Base-by-base conservation (phyloP, 352 stramenopile genomes). In the Phytophthora aleatoria region DNA sequence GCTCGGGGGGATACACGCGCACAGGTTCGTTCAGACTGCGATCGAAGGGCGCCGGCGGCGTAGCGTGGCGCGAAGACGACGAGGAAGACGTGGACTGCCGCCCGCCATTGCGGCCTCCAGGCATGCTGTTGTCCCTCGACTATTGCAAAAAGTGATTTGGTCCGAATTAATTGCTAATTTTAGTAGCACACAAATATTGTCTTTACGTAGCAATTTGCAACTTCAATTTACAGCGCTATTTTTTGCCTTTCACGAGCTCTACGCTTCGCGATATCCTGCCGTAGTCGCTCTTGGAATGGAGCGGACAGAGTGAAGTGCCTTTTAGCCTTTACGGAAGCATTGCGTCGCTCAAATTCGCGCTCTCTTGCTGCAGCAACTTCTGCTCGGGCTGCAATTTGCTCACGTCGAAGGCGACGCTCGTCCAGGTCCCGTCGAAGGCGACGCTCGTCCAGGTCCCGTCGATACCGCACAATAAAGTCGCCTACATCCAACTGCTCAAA, bases 381-480 rank as follows among this genome's bases (percentile, higher is more conserved):
- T 0, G 64, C 43, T 27, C 68, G 63, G 1, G 62, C 61, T 57
- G 31, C 62, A 5, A 73, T 28, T 33, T 86, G 80, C 31, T 83
- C 66, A 8, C 66, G 68, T 9, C 77, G 77, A 1, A 76, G 36
- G 5, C 69, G 67, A 3, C 79, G 75, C 8, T 76, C 66, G 57
- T 85, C 79, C 20, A n/a, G n/a, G n/a, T 83, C 66, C 6, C 66
- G 68, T 9, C 77, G 77, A 1, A 76, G 36, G 5, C 69, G 67
- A 3, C 79, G 75, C 8, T 76, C 66, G 57, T 85, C 79, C 20
- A 90, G 66, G 49, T 92, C 79, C 0, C 79, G 76, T 15, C 69
- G 70, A 16, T 90, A 50, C 11, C 83, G 71, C 11, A 89, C 81
- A 39, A 90, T 76, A 60, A 92, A 92, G 43, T 77, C 69, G 1